Evolutionary conservation across 768 basidiomycete species (phyloP), one percentile per base, ranked within the genome.

Genomic region (Macrolepiota dolichaula): DNA sequence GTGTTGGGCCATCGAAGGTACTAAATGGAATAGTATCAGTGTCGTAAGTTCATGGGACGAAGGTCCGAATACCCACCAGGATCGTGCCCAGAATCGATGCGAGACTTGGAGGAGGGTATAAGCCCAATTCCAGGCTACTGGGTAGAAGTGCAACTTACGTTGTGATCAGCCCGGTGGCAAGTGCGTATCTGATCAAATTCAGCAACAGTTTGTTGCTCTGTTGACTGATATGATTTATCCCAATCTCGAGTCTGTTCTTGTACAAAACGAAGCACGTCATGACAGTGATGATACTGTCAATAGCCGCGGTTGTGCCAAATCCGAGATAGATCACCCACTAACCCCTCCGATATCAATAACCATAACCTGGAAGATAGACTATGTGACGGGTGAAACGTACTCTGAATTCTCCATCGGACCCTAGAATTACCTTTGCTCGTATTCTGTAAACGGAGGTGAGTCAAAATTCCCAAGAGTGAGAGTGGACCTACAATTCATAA

Each of bases 281-380:
- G 3, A 65, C 66, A 2, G 74, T 71, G 36, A 74, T 74, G 4
- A 68, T 63, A 40, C 68, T 68, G 51, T 75, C 74, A 2, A 75
- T 64, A 17, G 72, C 42, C 10, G 70, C 69, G 0, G 70, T 71
- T 2, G 70, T 64, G 0, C 74, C 72, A 44, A 74, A 71, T 6
- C 70, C 72, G 25, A 74, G 63, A 59, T 72, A 74, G 2, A 74
- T 64, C 27, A 72, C 68, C 60, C 73, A 75, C 73, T 73, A 47
- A 42, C 17, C 13, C 2, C 50, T 15, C 49, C 22, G 3, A 36
- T 3, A n/a, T 51, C 49, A 58, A 4, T 7, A 40, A 37, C 42
- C 6, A 17, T 37, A 10, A 35, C 12, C 9, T 2, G 12, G 27
- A 27, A 27, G 29, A 7, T 32, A 7, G 29, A 32, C 29, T 32